Conservation (phyloP, 495 filamentous ascomycete species). For the Rhizodiscina lignyota region DNA sequence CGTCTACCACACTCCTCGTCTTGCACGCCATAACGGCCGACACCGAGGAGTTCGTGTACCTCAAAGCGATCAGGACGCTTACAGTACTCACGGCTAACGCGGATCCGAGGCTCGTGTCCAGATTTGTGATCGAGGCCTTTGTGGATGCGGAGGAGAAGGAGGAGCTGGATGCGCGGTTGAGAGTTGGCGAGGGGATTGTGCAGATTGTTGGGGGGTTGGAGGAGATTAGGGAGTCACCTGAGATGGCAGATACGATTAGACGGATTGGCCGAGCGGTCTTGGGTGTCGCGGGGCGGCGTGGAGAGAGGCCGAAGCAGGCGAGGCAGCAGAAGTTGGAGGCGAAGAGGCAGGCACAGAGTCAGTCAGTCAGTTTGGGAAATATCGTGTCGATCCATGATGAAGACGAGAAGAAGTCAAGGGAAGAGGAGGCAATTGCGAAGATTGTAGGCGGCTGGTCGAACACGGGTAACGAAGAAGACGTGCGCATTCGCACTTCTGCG, state of each 20-base stretch:
- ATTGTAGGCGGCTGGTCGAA: constrained; percentile 63
- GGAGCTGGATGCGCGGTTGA: neutral
- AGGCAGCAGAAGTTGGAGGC: too few species aligned
- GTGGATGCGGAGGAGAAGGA: constrained; percentile 14
- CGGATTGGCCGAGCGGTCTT: neutral
- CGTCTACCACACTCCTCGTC: constrained; percentile 46
- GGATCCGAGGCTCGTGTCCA: neutral
- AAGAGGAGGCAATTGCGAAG: constrained; percentile 26
- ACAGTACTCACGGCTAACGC: neutral
- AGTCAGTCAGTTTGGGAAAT: too few species aligned
- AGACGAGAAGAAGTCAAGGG: constrained; percentile 15
- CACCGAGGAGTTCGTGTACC: constrained; percentile 25
- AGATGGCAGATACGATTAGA: too few species aligned
- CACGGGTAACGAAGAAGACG: constrained; percentile 52
- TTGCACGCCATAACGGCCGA: constrained; percentile 45
- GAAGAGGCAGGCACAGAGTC: too few species aligned
- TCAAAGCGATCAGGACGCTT: neutral
- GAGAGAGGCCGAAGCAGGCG: too few species aligned
- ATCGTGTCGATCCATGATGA: too few species aligned
- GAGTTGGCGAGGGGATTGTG: neutral
- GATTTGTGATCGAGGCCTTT: constrained; percentile 41
- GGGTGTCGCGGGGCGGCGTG: neutral
- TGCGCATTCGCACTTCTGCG: constrained; percentile 62
- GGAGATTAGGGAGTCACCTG: too few species aligned
- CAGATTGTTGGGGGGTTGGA: neutral